A percentile compares a stretch with the other conserved stretches of the same genome.
phyloP scores from a whole-genome alignment of 1,284 basidiomycete genomes.

The Wolfiporia cocos region DNA sequence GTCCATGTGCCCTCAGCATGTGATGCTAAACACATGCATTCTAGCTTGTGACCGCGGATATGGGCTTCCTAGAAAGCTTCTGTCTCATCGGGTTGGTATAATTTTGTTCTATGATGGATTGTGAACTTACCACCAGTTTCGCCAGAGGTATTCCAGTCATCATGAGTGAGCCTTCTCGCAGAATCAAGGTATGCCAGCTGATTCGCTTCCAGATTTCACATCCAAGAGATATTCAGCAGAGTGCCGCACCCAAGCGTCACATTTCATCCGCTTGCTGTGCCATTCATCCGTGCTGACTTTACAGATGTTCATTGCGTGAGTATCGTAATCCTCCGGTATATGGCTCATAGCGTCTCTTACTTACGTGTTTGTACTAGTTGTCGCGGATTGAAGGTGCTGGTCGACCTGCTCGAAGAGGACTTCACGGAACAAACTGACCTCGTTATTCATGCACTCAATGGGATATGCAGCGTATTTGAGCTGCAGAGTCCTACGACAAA shows the following conservation, averaged over 20 bases:
- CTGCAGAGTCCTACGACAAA: constrained; percentile 93
- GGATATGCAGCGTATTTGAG: constrained; percentile 93
- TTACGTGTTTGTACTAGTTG: constrained; percentile 46
- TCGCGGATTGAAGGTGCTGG: constrained; percentile 89
- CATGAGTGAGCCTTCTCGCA: constrained; percentile 62
- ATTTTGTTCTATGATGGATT: not conserved
- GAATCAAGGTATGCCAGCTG: constrained; percentile 1
- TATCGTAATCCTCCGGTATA: constrained; percentile 12
- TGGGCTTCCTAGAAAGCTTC: constrained; percentile 89
- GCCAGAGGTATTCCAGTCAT: constrained; percentile 83
- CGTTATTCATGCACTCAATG: constrained; percentile 92
- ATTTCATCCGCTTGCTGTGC: constrained; percentile 89
- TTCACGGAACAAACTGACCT: constrained; percentile 86
- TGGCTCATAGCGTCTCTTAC: no score
- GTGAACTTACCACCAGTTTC: no score
- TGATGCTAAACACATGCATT: constrained; percentile 1
- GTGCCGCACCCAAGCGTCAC: constrained; percentile 91
- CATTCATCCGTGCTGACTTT: constrained; percentile 90
- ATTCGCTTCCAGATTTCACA: constrained; percentile 61
- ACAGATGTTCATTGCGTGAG: constrained; percentile 96
- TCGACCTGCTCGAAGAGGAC: constrained; percentile 95
- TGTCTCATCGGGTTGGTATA: constrained; percentile 80
- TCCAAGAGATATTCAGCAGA: constrained; percentile 93
- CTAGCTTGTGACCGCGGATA: constrained; percentile 83
- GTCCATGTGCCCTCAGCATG: constrained; percentile 2